Percentiles rank a stretch among this genome's conserved stretches.
Conservation (phyloP, 225 moss, liverwort and hornwort genomes). For the Polytrichum formosum region DNA sequence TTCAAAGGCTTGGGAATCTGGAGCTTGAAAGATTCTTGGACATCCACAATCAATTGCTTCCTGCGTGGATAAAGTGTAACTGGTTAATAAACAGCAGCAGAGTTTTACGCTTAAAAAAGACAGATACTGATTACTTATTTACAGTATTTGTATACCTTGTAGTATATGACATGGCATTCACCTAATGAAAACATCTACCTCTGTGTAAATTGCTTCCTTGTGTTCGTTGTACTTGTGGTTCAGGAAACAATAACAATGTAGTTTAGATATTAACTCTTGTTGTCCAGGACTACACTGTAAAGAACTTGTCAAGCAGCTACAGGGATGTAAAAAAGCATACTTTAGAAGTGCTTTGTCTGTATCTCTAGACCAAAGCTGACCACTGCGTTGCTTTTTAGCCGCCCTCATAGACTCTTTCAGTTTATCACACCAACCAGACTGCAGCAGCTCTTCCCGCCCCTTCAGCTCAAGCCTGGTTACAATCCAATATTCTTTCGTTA, state of each 20-base stretch:
- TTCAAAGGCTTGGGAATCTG: slow-evolving; percentile 70
- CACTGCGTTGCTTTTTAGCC: slow-evolving; percentile 56
- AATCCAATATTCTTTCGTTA: too few relatives aligned
- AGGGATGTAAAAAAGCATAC: slow-evolving; percentile 10
- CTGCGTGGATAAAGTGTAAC: slow-evolving; percentile 22
- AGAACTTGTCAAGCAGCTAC: neutral
- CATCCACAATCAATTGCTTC: slow-evolving; percentile 70
- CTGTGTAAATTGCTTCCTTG: neutral
- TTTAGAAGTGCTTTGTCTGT: slow-evolving; percentile 55
- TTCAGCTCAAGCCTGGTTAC: slow-evolving; percentile 51
- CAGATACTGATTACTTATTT: too few relatives aligned
- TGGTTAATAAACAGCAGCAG: too few relatives aligned
- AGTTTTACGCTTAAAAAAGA: too few relatives aligned
- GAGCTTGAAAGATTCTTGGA: slow-evolving; percentile 59
- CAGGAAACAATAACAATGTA: slow-evolving; percentile 3
- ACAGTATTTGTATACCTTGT: too few relatives aligned
- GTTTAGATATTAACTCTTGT: neutral
- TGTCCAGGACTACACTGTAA: too few relatives aligned
- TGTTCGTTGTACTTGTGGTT: neutral
- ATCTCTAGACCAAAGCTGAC: slow-evolving; percentile 51
- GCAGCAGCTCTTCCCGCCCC: slow-evolving; percentile 60
- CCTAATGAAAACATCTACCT: too few relatives aligned
- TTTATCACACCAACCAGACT: slow-evolving; percentile 71
- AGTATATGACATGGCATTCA: too few relatives aligned
- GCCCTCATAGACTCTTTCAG: slow-evolving; percentile 67